These are phyloP conservation scores for Lentinus brumalis DNA, from an alignment of 768 basidiomycete genomes.

Conservation along the genomic window DNA sequence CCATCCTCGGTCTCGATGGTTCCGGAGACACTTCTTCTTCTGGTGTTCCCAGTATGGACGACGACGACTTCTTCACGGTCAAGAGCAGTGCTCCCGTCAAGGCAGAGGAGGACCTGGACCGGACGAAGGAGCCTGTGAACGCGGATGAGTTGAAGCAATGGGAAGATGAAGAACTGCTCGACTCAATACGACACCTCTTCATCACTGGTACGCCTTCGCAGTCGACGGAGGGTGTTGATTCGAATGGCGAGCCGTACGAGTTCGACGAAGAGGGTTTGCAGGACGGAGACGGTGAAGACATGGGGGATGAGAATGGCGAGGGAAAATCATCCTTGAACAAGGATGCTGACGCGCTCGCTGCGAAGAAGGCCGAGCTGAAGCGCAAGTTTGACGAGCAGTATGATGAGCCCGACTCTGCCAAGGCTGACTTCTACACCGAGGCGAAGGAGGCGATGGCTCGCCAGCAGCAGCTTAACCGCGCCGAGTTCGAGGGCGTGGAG, in stretches of 20 bases:
- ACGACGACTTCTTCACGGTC: constrained; percentile 78
- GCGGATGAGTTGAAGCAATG: constrained; percentile 64
- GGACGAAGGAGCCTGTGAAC: constrained; percentile 62
- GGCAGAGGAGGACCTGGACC: constrained; percentile 63
- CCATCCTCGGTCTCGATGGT: constrained; percentile 49
- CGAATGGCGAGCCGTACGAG: constrained; percentile 41
- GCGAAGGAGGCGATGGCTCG: constrained; percentile 90
- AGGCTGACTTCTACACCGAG: constrained; percentile 86
- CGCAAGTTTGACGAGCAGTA: constrained; percentile 97
- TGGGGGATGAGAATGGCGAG: constrained; percentile 41
- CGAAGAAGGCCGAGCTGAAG: constrained; percentile 90
- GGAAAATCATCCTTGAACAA: constrained; percentile 14
- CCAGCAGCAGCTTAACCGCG: constrained; percentile 79
- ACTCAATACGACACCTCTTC: constrained; percentile 85
- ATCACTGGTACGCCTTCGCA: constrained; percentile 68
- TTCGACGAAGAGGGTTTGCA: constrained; percentile 31
- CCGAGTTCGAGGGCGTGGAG: constrained; percentile 75
- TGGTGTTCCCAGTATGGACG: constrained; percentile 41
- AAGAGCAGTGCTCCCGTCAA: constrained; percentile 37
- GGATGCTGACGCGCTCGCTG: constrained; percentile 57
- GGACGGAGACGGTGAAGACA: constrained; percentile 43
- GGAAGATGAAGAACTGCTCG: constrained; percentile 84
- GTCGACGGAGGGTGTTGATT: constrained; percentile 38
- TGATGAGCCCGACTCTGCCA: constrained; percentile 80
- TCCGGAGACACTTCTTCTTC: constrained; percentile 5